Evolutionary conservation across 345 rosid species (phyloP).

Genomic region (Lumnitzera littorea): DNA sequence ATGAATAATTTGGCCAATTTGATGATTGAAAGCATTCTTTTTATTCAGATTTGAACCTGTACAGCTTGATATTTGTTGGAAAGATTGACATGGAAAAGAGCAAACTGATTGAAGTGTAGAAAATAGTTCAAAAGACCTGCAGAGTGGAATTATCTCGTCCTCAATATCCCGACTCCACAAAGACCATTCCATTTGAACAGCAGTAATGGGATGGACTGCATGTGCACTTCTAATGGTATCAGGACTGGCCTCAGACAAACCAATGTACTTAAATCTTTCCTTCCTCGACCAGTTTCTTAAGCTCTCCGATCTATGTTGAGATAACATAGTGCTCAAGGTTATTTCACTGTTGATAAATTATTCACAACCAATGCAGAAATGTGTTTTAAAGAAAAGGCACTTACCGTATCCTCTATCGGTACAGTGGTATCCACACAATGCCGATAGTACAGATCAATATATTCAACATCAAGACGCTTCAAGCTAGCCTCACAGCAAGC

Average conservation of each 20-base stretch:
- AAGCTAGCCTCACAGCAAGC: constrained; percentile 50
- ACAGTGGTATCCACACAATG: constrained; percentile 37
- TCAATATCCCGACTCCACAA: constrained; percentile 57
- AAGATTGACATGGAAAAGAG: constrained; percentile 5
- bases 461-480: constrained; percentile 45
- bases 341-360: too few relatives aligned
- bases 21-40: too few relatives aligned
- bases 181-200: constrained; percentile 62
- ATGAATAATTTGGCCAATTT: too few relatives aligned
- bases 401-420: constrained; percentile 47
- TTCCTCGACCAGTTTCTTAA: constrained; percentile 55
- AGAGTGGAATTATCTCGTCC: constrained; percentile 43
- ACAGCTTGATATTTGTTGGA: constrained; percentile 5
- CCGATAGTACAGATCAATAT: constrained; percentile 44
- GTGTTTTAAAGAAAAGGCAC: constrained; percentile 1
- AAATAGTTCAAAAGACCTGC: constrained; percentile 24
- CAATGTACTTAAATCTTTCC: constrained; percentile 45
- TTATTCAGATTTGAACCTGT: too few relatives aligned
- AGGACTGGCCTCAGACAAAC: constrained; percentile 48
- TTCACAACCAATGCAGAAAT: background rate
- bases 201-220: constrained; percentile 54
- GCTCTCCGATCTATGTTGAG: constrained; percentile 36
- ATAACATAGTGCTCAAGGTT: background rate
- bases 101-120: too few relatives aligned
- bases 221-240: constrained; percentile 59